Percentiles rank a stretch among this genome's conserved stretches.
Evolutionary conservation across 352 stramenopile genomes (phyloP).

Genomic region (Albugo laibachii): DNA sequence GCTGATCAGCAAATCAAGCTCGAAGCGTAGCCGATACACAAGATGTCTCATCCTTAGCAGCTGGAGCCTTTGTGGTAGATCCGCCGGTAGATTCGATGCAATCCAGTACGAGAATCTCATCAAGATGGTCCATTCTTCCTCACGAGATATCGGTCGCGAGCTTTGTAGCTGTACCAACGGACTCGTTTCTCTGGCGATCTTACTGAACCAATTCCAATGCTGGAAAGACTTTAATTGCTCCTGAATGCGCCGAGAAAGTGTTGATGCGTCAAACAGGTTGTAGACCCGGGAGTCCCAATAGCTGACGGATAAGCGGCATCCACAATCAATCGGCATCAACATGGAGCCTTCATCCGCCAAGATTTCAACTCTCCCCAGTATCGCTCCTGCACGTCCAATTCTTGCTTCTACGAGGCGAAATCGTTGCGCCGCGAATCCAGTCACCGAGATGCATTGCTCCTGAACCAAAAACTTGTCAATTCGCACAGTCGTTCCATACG

Average conservation of each 20-base stretch:
- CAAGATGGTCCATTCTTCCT: constrained; percentile 31
- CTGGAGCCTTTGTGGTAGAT: constrained; percentile 30
- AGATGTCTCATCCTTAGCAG: constrained; percentile 38
- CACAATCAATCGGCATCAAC: background rate
- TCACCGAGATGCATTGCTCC: constrained; percentile 21
- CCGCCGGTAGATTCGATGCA: constrained; percentile 40
- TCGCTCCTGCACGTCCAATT: constrained; percentile 8
- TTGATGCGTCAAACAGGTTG: constrained; percentile 29
- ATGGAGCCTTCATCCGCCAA: constrained; percentile 19
- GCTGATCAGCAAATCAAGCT: constrained; percentile 33
- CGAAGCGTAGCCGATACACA: constrained; percentile 27
- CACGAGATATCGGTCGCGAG: constrained; percentile 15
- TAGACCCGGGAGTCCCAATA: constrained; percentile 31
- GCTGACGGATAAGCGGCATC: background rate
- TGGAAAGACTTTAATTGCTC: constrained; percentile 42
- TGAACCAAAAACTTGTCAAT: constrained; percentile 39
- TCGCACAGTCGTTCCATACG: constrained; percentile 45
- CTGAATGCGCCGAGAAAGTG: constrained; percentile 44
- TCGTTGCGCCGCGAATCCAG: constrained; percentile 38
- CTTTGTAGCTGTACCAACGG: constrained; percentile 6
- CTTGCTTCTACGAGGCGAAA: constrained; percentile 20
- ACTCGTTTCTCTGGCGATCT: constrained; percentile 7
- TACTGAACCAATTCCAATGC: constrained; percentile 52
- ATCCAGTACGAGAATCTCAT: constrained; percentile 59
- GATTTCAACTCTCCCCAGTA: constrained; percentile 36